A percentile compares a stretch with the other conserved stretches of the same genome.
phyloP scores from a whole-genome alignment of 202 grass and related monocot species.

The Bolboschoenoplectus hybrid region DNA sequence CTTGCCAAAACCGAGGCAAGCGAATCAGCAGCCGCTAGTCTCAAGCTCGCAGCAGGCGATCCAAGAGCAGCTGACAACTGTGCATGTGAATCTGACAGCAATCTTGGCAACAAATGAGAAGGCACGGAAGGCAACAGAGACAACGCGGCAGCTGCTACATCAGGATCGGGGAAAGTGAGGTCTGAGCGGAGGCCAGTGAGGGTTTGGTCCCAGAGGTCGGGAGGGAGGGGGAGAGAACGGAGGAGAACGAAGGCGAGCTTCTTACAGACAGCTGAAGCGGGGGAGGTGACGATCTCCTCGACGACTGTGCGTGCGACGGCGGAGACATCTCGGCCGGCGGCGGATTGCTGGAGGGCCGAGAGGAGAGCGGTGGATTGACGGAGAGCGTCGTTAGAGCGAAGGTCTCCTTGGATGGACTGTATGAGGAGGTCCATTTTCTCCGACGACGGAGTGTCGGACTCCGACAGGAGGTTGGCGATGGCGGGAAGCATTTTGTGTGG shows the following conservation, averaged over 20 bases:
- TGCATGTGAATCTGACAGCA: slow-evolving; percentile 77
- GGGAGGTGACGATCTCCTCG: slow-evolving; percentile 81
- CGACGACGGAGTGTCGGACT: slow-evolving; percentile 43
- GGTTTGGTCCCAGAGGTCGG: slow-evolving; percentile 89
- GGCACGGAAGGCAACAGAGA: slow-evolving; percentile 84
- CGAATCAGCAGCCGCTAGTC: slow-evolving; percentile 71
- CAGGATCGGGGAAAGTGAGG: slow-evolving; percentile 89
- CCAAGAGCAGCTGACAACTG: slow-evolving; percentile 67
- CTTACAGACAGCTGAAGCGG: slow-evolving; percentile 84
- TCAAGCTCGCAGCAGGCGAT: slow-evolving; percentile 73
- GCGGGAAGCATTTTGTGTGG: slow-evolving; percentile 28
- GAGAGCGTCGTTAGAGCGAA: slow-evolving; percentile 85
- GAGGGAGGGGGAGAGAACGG: slow-evolving; percentile 77
- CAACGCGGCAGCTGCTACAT: slow-evolving; percentile 81
- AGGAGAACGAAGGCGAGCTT: slow-evolving; percentile 91
- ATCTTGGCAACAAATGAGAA: slow-evolving; percentile 69
- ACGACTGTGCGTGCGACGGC: slow-evolving; percentile 67
- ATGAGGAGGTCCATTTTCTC: slow-evolving; percentile 86
- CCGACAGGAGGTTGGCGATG: slow-evolving; percentile 58
- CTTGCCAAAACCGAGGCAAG: slow-evolving; percentile 84
- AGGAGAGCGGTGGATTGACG: slow-evolving; percentile 87
- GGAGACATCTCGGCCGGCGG: slow-evolving; percentile 83
- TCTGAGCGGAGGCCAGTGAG: slow-evolving; percentile 73
- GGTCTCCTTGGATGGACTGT: slow-evolving; percentile 82
- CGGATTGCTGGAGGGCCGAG: slow-evolving; percentile 88